phyloP scores from a whole-genome alignment of 805 yeast genomes.

The Dipodascus geniculatus region DNA sequence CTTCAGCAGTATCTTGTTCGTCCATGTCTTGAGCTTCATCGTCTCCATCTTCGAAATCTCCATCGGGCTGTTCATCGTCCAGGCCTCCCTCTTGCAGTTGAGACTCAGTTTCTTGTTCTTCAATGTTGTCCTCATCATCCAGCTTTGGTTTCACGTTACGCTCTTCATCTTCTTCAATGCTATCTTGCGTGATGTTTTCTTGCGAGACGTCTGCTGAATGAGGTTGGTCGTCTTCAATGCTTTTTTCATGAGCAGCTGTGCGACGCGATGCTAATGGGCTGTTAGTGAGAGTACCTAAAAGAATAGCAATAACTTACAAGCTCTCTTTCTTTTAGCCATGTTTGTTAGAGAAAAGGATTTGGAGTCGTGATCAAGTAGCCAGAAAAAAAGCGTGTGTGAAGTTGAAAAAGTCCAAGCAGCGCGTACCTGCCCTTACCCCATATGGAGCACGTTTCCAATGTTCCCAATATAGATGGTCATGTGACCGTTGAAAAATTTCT shows the following conservation, averaged over 20 bases:
- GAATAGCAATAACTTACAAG: background rate
- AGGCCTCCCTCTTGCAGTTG: background rate
- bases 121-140: background rate
- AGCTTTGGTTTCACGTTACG: slow-evolving; percentile 18
- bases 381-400: no score
- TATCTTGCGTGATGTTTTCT: slow-evolving; percentile 3
- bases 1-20: slow-evolving; percentile 6
- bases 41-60: background rate
- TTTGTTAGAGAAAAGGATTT: background rate
- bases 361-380: no score
- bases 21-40: background rate
- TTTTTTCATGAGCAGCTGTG: background rate
- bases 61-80: background rate
- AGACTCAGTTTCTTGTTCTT: background rate
- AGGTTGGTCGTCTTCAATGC: background rate
- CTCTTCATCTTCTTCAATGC: slow-evolving; percentile 12
- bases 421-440: no score
- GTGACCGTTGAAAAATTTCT: no score
- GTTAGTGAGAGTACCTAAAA: background rate
- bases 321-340: background rate
- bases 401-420: no score
- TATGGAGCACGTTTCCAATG: no score
- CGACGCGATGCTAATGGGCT: background rate
- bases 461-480: no score
- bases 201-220: background rate